Percentiles rank a stretch among this genome's conserved stretches.
Evolutionary conservation across 345 rosid genomes (phyloP).

Genomic region (Eucalyptus leucophloia): DNA sequence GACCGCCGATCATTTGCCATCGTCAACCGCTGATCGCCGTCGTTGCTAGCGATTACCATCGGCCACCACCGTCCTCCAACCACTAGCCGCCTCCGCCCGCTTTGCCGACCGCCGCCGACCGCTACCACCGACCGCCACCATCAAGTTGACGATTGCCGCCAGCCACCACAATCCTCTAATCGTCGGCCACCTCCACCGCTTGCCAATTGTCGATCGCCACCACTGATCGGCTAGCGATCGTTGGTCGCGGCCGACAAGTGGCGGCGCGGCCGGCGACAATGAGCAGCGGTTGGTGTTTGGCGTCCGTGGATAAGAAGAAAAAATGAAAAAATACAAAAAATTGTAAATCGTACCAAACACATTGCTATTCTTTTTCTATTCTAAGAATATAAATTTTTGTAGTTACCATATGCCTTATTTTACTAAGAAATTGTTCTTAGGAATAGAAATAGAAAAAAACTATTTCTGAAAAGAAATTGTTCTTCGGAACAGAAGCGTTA

Average conservation of each 20-base stretch:
- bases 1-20: fast-evolving
- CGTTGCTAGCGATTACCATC: fast-evolving
- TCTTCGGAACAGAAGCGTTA: fast-evolving
- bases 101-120: fast-evolving
- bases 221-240: too few relatives aligned
- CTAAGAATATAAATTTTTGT: too few relatives aligned
- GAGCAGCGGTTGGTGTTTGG: fast-evolving
- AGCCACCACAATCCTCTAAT: fast-evolving
- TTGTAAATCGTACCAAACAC: too few relatives aligned
- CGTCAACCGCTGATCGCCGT: fast-evolving
- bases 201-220: fast-evolving
- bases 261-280: too few relatives aligned
- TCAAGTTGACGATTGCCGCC: fast-evolving
- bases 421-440: too few relatives aligned
- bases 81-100: fast-evolving
- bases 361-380: too few relatives aligned
- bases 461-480: too few relatives aligned
- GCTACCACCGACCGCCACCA: fast-evolving
- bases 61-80: fast-evolving
- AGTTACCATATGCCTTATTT: too few relatives aligned
- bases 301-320: too few relatives aligned
- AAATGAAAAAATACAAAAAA: too few relatives aligned
- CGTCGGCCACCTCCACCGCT: fast-evolving
- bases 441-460: too few relatives aligned
- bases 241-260: too few relatives aligned